Base-by-base conservation (phyloP, 768 basidiomycete genomes). In the Phaeotremella fagi region DNA sequence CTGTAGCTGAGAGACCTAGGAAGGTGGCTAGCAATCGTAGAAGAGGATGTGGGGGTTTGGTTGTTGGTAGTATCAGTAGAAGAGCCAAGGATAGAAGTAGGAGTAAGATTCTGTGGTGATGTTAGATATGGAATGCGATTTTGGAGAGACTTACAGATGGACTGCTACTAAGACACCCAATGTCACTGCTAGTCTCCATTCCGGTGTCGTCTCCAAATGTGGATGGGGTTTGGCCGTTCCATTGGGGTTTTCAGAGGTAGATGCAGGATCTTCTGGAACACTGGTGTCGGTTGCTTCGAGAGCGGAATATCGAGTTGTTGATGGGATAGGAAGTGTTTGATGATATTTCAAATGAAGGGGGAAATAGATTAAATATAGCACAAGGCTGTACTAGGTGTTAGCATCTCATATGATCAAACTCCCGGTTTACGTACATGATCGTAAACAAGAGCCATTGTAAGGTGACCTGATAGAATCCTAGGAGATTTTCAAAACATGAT, bases 301-400 rank as follows among this genome's bases (percentile, higher is more conserved):
- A 18, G 60, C 45, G 31, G 59, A 54, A 45, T 64, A 64, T 11
- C 29, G 20, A 3, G 46, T 14, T 23, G 29, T 49, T 3, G 55
- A 48, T 4, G 59, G 31, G 15, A 51, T 51, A 26, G 64, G 64
- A 22, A 70, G 41, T 4, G 57, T 57, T 5, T 63, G 58, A 28
- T 68, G 59, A 41, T 84, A 87, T 75, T 92, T 95, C 68, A 86
- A 82, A 64, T 87, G 82, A 4, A 80, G 75, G 0, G 95, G 95
- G 71, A 89, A 98, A 78, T 91, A 98, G 35, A 87, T 77, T 77
- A 99, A 84, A 76, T 88, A 98, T 1, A 99, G 82, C 0, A 92
- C 80, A 53, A 97, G 79, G 38, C 92, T 97, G 20, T 43, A 29
- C 50, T 43, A 54, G 52, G 31, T 26, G 22, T 2, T 22, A 25